Evolutionary conservation across 371 early-diverging fungal species (phyloP).

Genomic region (Mortierella sp.): DNA sequence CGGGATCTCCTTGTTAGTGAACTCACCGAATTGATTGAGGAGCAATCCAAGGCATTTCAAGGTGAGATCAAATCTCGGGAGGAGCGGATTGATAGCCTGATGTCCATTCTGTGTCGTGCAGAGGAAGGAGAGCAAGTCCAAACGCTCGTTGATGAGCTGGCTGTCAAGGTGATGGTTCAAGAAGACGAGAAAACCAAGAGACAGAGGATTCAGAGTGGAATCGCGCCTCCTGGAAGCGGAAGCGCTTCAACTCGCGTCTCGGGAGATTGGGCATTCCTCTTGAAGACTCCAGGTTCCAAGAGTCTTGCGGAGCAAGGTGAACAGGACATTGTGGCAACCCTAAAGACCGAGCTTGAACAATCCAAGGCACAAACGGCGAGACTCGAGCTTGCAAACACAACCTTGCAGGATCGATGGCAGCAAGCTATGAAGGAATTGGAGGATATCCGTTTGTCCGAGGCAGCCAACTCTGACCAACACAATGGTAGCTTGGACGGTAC

Average conservation of each 20-base stretch:
- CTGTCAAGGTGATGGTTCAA: conserved; percentile 36
- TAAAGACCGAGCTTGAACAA: conserved; percentile 39
- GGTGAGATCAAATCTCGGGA: conserved; percentile 37
- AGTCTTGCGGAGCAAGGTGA: conserved; percentile 1
- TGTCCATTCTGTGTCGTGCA: conserved; percentile 23
- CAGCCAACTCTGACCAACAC: conserved; percentile 17
- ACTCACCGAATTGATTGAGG: conserved; percentile 44
- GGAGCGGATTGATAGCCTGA: conserved; percentile 38
- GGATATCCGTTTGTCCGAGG: conserved; percentile 36
- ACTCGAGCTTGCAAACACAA: conserved; percentile 43
- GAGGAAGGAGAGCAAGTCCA: conserved; percentile 46
- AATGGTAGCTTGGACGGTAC: conserved; percentile 3
- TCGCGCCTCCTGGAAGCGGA: background rate
- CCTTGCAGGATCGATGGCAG: conserved; percentile 51
- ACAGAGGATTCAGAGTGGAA: conserved; percentile 20
- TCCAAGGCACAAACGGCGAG: conserved; percentile 28
- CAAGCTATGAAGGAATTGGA: conserved; percentile 48
- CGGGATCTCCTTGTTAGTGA: conserved; percentile 52
- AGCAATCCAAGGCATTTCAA: conserved; percentile 33
- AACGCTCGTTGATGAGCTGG: conserved; percentile 38
- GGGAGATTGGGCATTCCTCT: conserved; percentile 46
- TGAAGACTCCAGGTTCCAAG: conserved; percentile 15
- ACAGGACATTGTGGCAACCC: conserved; percentile 34
- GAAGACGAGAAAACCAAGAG: conserved; percentile 33
- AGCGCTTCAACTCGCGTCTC: background rate